Percentiles rank a stretch among this genome's conserved stretches.
phyloP scores from a whole-genome alignment of 176 grass and related monocot species.

The Carex scoparia region DNA sequence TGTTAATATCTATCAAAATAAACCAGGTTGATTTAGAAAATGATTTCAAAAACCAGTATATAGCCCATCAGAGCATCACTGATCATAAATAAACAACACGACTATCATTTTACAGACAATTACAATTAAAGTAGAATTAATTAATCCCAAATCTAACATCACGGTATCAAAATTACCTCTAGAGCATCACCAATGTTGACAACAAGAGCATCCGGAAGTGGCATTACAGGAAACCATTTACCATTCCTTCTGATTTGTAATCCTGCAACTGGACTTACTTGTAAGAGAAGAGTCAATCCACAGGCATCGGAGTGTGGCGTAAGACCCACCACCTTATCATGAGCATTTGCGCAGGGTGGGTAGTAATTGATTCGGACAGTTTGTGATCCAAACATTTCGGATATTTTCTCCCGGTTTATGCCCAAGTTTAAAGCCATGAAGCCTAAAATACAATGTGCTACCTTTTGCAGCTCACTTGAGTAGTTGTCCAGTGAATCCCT shows the following conservation, averaged over 20 bases:
- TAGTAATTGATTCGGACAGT: slow-evolving; percentile 48
- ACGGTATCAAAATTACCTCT: slow-evolving; percentile 38
- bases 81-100: not conserved
- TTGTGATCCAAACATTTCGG: slow-evolving; percentile 30
- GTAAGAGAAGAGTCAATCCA: slow-evolving; percentile 47
- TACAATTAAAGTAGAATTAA: slow-evolving; percentile 1
- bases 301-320: slow-evolving; percentile 49
- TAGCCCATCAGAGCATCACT: not conserved
- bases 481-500: slow-evolving; percentile 44
- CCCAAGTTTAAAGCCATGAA: slow-evolving; percentile 37
- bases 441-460: slow-evolving; percentile 15
- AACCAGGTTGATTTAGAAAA: not conserved
- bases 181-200: slow-evolving; percentile 43
- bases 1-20: slow-evolving; percentile 21
- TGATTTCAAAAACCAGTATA: not conserved
- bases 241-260: slow-evolving; percentile 53
- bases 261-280: slow-evolving; percentile 53
- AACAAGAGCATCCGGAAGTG: slow-evolving; percentile 27
- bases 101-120: not conserved
- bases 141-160: not conserved
- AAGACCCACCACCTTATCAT: slow-evolving; percentile 49
- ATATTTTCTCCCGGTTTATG: slow-evolving; percentile 12
- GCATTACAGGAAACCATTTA: slow-evolving; percentile 39
- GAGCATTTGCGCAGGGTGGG: slow-evolving; percentile 35
- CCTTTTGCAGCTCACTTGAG: slow-evolving; percentile 29